Percentiles rank a stretch among this genome's conserved stretches.
phyloP scores from a whole-genome alignment of 768 basidiomycete species.

The Ramaria sp. region DNA sequence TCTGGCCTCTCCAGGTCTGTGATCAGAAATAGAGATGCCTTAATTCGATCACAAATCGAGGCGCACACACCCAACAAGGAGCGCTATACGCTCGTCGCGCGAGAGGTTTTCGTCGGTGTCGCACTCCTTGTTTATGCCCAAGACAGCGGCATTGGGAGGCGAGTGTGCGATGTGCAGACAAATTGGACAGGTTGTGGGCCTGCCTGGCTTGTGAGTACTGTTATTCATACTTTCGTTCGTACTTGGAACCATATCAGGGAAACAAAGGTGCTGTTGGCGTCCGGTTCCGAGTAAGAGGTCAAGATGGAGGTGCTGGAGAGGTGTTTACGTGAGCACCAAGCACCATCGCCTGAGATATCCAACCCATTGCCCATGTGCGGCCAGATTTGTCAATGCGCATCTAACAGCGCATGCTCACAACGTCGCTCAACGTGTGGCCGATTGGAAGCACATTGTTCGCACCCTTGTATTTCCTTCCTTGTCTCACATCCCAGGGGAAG shows the following conservation, averaged over 20 bases:
- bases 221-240: not conserved
- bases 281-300: slow-evolving; percentile 59
- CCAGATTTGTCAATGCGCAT: slow-evolving; percentile 87
- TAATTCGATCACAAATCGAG: slow-evolving; percentile 69
- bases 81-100: slow-evolving; percentile 67
- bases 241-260: slow-evolving; percentile 24
- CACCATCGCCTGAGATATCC: not conserved
- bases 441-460: slow-evolving; percentile 75
- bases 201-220: slow-evolving; percentile 40
- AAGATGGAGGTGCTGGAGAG: slow-evolving; percentile 51
- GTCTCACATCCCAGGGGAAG: slow-evolving; percentile 22
- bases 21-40: slow-evolving; percentile 54
- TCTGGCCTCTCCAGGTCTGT: slow-evolving; percentile 66
- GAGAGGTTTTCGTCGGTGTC: slow-evolving; percentile 77
- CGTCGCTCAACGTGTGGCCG: slow-evolving; percentile 52
- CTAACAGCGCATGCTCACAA: slow-evolving; percentile 72
- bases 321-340: slow-evolving; percentile 63
- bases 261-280: slow-evolving; percentile 94
- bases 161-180: slow-evolving; percentile 55
- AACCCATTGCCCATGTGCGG: not conserved
- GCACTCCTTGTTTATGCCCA: slow-evolving; percentile 81
- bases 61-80: slow-evolving; percentile 61
- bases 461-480: slow-evolving; percentile 67
- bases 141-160: slow-evolving; percentile 53
- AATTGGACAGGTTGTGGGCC: slow-evolving; percentile 68